Evolutionary conservation across 371 early-diverging fungal species (phyloP).

Genomic region (Apophysomyces elegans): DNA sequence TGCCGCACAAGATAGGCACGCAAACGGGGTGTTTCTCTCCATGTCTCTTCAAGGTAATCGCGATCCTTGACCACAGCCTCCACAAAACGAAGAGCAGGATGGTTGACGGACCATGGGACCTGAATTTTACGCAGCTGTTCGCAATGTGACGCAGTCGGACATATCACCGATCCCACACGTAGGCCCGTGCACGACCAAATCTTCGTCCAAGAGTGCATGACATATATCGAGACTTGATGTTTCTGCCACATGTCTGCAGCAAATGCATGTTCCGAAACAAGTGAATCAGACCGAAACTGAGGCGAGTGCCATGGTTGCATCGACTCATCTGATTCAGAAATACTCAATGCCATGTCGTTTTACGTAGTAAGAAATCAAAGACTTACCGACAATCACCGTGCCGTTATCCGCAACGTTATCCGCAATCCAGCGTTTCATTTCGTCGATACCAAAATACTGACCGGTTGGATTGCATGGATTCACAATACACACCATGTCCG

Average conservation of each 20-base stretch:
- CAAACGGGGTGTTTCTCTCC: slow-evolving; percentile 71
- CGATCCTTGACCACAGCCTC: slow-evolving; percentile 74
- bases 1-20: slow-evolving; percentile 65
- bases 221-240: slow-evolving; percentile 74
- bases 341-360: too few species aligned
- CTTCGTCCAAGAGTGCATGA: slow-evolving; percentile 92
- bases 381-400: slow-evolving; percentile 72
- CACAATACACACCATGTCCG: slow-evolving; percentile 75
- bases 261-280: slow-evolving; percentile 68
- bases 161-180: slow-evolving; percentile 84
- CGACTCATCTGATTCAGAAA: slow-evolving; percentile 67
- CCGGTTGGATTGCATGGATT: slow-evolving; percentile 92
- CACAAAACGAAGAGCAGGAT: slow-evolving; percentile 79
- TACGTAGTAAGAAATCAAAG: background rate
- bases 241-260: slow-evolving; percentile 56
- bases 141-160: slow-evolving; percentile 75
- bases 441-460: slow-evolving; percentile 73
- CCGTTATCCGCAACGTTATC: slow-evolving; percentile 70
- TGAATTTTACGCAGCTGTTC: slow-evolving; percentile 72
- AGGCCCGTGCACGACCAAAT: slow-evolving; percentile 90
- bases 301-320: slow-evolving; percentile 89
- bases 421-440: slow-evolving; percentile 70
- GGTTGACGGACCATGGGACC: slow-evolving; percentile 91
- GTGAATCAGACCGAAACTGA: slow-evolving; percentile 76
- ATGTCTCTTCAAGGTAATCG: slow-evolving; percentile 73